Conservation (phyloP, 352 stramenopile species). For the Globisporangium camurandrum region DNA sequence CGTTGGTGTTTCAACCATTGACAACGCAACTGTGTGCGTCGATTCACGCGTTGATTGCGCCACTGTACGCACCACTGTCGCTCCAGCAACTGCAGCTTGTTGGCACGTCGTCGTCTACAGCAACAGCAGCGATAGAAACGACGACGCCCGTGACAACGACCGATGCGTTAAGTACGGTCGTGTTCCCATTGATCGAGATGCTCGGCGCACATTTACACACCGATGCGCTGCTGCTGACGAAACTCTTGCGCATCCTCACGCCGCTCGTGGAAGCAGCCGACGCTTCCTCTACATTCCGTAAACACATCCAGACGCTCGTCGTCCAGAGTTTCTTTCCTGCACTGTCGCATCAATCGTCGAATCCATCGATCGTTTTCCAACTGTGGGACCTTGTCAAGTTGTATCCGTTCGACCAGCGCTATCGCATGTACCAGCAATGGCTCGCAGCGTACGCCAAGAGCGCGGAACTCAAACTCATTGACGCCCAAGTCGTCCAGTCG, state of each 20-base stretch:
- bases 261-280: no score
- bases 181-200: conserved; percentile 57
- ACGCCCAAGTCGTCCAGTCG: conserved; percentile 59
- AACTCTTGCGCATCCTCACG: conserved; percentile 59
- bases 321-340: conserved; percentile 63
- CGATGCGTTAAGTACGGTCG: conserved; percentile 35
- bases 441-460: conserved; percentile 48
- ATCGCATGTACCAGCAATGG: conserved; percentile 78
- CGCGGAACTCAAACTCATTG: conserved; percentile 54
- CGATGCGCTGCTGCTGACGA: conserved; percentile 66
- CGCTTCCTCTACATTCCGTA: no score
- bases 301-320: conserved; percentile 37
- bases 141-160: conserved; percentile 28
- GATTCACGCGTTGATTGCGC: conserved; percentile 53
- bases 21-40: conserved; percentile 55
- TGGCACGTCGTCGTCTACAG: not conserved
- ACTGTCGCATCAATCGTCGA: conserved; percentile 66
- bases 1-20: conserved; percentile 54
- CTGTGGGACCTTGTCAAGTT: conserved; percentile 81
- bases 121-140: conserved; percentile 1
- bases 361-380: conserved; percentile 66
- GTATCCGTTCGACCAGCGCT: conserved; percentile 71
- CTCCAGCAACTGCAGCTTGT: conserved; percentile 42
- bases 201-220: conserved; percentile 59
- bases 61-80: conserved; percentile 52